Percentiles rank a stretch among this genome's conserved stretches.
Evolutionary conservation across 1,284 basidiomycete genomes (phyloP).

Genomic region (Moesziomyces globuligerus): DNA sequence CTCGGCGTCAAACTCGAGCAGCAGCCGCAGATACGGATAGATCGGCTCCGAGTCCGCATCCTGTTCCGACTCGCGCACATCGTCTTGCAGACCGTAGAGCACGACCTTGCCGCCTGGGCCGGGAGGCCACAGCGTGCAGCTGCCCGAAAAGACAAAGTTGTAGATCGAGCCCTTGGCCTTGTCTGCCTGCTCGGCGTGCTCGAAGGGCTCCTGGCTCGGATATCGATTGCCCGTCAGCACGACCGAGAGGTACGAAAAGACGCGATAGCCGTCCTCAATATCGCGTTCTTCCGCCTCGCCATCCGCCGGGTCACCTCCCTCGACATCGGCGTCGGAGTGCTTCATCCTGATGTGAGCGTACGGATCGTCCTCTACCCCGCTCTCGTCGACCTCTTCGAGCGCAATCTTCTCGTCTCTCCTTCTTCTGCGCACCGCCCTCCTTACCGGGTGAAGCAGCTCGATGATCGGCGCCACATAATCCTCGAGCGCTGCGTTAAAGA

Average conservation of each 20-base stretch:
- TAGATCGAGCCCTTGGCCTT: constrained; percentile 72
- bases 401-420: constrained; percentile 2
- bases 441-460: constrained; percentile 72
- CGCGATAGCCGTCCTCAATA: constrained; percentile 81
- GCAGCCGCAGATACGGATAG: constrained; percentile 86
- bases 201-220: constrained; percentile 81
- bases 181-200: constrained; percentile 68
- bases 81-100: constrained; percentile 69
- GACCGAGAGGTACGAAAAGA: constrained; percentile 90
- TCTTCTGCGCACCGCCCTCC: constrained; percentile 46
- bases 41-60: constrained; percentile 70
- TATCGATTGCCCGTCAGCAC: constrained; percentile 86
- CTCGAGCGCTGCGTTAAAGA: constrained; percentile 85
- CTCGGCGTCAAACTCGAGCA: constrained; percentile 91
- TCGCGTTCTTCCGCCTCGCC: constrained; percentile 40
- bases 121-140: constrained; percentile 80
- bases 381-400: neutral
- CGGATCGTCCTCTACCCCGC: constrained; percentile 16
- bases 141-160: constrained; percentile 82
- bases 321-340: constrained; percentile 3
- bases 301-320: constrained; percentile 1
- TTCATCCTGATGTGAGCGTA: constrained; percentile 25
- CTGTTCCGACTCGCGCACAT: constrained; percentile 73
- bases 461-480: constrained; percentile 92
- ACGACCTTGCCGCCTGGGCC: constrained; percentile 78